phyloP scores from a whole-genome alignment of 805 yeast species.

The Monosporozyma unispora region DNA sequence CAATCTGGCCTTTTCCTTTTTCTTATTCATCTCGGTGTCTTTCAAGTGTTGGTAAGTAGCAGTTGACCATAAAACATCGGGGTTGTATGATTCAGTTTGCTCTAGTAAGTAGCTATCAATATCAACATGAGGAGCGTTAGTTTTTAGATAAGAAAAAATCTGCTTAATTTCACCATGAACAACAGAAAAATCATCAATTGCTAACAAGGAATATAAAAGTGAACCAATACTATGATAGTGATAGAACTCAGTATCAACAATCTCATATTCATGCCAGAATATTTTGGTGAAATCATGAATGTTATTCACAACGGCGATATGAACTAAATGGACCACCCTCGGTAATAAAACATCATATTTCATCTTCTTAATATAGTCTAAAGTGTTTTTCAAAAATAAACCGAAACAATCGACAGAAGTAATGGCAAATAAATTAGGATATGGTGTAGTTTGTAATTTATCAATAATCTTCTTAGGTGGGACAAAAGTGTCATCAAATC shows the following conservation, averaged over 20 bases:
- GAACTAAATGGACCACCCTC: conserved; percentile 57
- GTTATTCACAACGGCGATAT: conserved; percentile 44
- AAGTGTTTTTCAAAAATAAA: conserved; percentile 42
- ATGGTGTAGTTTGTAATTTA: conserved; percentile 32
- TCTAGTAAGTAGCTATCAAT: conserved; percentile 28
- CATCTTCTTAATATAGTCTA: conserved; percentile 31
- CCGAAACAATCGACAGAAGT: conserved; percentile 47
- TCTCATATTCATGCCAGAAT: conserved; percentile 31
- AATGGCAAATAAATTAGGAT: conserved; percentile 39
- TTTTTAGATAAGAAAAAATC: conserved; percentile 34
- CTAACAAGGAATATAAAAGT: conserved; percentile 34
- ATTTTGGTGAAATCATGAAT: conserved; percentile 29
- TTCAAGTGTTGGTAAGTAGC: conserved; percentile 20
- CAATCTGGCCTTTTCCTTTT: conserved; percentile 59
- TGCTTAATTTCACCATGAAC: conserved; percentile 51
- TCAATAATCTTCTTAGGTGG: conserved; percentile 40
- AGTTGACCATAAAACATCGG: conserved; percentile 15
- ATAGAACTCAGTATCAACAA: conserved; percentile 33
- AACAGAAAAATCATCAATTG: conserved; percentile 32
- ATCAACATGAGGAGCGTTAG: conserved; percentile 25
- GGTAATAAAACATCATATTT: conserved; percentile 52
- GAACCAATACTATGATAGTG: conserved; percentile 34
- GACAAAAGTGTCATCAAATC: conserved; percentile 43
- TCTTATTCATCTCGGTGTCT: conserved; percentile 43
- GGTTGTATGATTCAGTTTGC: conserved; percentile 32